Evolutionary conservation across 2,329 filamentous ascomycete species (phyloP).

Genomic region (Cordyceps cateniannulata): DNA sequence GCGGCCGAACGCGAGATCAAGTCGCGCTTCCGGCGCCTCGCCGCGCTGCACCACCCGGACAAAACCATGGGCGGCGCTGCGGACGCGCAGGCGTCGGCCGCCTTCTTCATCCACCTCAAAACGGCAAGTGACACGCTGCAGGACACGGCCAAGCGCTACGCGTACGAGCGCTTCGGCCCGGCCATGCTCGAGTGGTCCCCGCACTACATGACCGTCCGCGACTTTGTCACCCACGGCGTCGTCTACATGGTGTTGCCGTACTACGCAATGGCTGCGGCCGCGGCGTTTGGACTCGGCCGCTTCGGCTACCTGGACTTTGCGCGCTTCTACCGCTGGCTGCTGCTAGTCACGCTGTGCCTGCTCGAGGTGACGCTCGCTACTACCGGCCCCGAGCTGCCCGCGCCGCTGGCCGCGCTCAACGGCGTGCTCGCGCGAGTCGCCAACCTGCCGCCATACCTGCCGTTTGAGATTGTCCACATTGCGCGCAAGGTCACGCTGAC

Average conservation of each 20-base stretch:
- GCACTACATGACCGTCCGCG: constrained; percentile 57
- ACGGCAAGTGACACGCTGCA: constrained; percentile 73
- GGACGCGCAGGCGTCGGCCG: constrained; percentile 23
- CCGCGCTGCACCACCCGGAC: constrained; percentile 72
- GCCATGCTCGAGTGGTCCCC: constrained; percentile 59
- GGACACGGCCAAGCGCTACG: constrained; percentile 72
- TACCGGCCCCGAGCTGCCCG: constrained; percentile 47
- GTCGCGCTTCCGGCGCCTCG: constrained; percentile 73
- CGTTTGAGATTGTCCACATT: constrained; percentile 76
- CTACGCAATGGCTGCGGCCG: constrained; percentile 50
- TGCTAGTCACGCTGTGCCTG: constrained; percentile 44
- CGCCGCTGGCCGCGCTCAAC: constrained; percentile 40
- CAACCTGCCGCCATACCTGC: constrained; percentile 59
- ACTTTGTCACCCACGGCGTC: constrained; percentile 63
- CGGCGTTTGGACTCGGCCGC: constrained; percentile 55
- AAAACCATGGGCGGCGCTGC: constrained; percentile 49
- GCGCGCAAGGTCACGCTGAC: constrained; percentile 72
- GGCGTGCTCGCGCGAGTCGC: constrained; percentile 31
- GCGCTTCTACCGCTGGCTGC: constrained; percentile 59
- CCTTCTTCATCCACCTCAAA: constrained; percentile 75
- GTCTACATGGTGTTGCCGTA: constrained; percentile 53
- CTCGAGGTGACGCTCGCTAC: constrained; percentile 54
- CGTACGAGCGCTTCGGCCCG: constrained; percentile 84
- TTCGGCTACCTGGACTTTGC: constrained; percentile 64
- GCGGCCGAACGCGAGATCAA: constrained; percentile 74